Percentiles rank a stretch among this genome's conserved stretches.
Evolutionary conservation across 192 early-diverging fungal genomes (phyloP).

Genomic region (Entrophospora sp.): DNA sequence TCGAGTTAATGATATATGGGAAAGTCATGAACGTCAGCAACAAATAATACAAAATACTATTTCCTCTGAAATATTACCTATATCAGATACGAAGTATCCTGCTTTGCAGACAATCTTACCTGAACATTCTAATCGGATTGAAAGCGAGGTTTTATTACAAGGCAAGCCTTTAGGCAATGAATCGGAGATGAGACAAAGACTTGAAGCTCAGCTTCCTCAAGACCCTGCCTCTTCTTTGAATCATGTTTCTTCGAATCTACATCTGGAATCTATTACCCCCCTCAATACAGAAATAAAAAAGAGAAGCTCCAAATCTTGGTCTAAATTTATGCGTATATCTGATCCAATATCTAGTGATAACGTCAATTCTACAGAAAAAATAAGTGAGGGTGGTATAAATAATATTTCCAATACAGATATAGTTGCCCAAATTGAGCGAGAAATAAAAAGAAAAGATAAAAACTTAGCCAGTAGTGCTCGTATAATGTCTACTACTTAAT

Average conservation of each 20-base stretch:
- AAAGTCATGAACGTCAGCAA: neutral
- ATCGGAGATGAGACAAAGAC: neutral
- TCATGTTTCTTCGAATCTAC: too few species aligned
- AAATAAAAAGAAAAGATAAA: neutral
- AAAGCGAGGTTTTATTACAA: neutral
- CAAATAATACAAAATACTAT: neutral
- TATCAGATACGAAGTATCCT: neutral
- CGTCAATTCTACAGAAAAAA: neutral
- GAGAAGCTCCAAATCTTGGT: constrained; percentile 9
- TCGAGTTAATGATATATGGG: constrained; percentile 8
- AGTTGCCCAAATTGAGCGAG: neutral
- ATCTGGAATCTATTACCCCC: constrained; percentile 6
- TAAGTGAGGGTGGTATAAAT: neutral
- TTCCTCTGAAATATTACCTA: neutral
- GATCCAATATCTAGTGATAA: constrained; percentile 6
- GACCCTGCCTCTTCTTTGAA: too few species aligned
- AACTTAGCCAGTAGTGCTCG: neutral
- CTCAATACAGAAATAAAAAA: constrained; percentile 15
- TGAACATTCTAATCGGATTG: constrained; percentile 5
- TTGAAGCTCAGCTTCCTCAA: neutral
- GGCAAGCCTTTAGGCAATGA: neutral
- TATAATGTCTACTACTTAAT: neutral
- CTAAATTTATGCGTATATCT: constrained; percentile 1
- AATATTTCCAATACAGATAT: neutral
- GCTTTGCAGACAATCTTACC: constrained; percentile 8